phyloP scores from a whole-genome alignment of 352 stramenopile species.

The Salisapilia sapeloensis region DNA sequence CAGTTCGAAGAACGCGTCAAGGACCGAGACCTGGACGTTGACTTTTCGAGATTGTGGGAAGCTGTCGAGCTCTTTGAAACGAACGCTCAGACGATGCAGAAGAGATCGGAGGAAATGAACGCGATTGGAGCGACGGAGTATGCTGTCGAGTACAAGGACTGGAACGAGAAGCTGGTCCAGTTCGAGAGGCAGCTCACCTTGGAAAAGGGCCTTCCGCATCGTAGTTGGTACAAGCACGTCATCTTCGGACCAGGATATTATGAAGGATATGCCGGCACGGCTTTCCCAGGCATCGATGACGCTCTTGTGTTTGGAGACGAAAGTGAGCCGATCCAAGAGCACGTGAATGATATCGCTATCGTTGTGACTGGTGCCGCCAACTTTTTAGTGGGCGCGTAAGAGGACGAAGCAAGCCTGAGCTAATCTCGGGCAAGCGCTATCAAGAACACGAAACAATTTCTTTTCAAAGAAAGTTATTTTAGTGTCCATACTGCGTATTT shows the following conservation, averaged over 20 bases:
- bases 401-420: no score
- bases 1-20: conserved; percentile 10
- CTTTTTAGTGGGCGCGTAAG: conserved; percentile 9
- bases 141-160: conserved; percentile 3
- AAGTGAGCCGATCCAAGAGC: conserved; percentile 10
- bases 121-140: conserved; percentile 7
- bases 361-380: conserved; percentile 14
- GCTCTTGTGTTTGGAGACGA: conserved; percentile 20
- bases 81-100: conserved; percentile 13
- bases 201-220: conserved; percentile 20
- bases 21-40: conserved; percentile 9
- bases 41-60: conserved; percentile 13
- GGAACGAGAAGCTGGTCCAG: conserved; percentile 26
- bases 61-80: conserved; percentile 22
- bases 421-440: no score
- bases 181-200: conserved; percentile 24
- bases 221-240: conserved; percentile 39
- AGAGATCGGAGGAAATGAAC: conserved; percentile 4
- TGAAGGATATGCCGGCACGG: conserved; percentile 25
- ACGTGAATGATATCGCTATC: conserved; percentile 17
- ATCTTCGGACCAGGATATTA: conserved; percentile 43
- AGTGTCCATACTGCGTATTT: no score
- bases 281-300: conserved; percentile 29
- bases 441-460: no score
- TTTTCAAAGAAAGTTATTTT: no score